A percentile compares a stretch with the other conserved stretches of the same genome.
Conservation (phyloP, 345 rosid genomes). For the Carallia brachiata region DNA sequence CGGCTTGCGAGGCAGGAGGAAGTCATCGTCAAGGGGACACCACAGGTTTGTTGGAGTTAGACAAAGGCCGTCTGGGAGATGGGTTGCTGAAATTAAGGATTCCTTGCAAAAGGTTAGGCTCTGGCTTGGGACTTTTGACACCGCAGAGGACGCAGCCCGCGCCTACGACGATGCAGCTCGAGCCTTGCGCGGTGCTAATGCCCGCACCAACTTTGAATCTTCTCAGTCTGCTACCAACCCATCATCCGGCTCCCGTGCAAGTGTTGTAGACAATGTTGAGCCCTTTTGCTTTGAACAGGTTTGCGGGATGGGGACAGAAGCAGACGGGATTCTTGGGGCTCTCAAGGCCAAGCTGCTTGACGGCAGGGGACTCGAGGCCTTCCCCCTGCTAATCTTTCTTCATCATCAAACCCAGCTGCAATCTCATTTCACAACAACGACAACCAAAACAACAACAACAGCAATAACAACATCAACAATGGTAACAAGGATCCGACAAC, state of each 20-base stretch:
- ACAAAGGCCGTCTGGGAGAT: conserved; percentile 56
- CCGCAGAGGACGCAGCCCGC: conserved; percentile 53
- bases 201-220: conserved; percentile 46
- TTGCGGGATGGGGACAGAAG: conserved; percentile 31
- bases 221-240: conserved; percentile 24
- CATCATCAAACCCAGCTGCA: conserved; percentile 2
- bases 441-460: neutral
- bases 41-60: conserved; percentile 50
- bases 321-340: conserved; percentile 48
- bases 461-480: neutral
- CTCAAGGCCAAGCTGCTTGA: conserved; percentile 49
- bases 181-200: conserved; percentile 48
- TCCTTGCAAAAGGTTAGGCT: conserved; percentile 51
- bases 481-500: neutral
- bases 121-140: conserved; percentile 60
- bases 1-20: conserved; percentile 25
- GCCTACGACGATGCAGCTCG: conserved; percentile 57
- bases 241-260: neutral
- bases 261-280: conserved; percentile 24
- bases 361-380: conserved; percentile 31
- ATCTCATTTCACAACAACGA: conserved; percentile 5
- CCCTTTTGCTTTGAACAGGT: conserved; percentile 53
- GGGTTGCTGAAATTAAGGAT: conserved; percentile 64
- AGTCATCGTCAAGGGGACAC: conserved; percentile 48
- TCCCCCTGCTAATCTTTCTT: conserved; percentile 2